Evolutionary conservation across 108 stramenopile species (phyloP).

Genomic region (Discostella stelligeroides): DNA sequence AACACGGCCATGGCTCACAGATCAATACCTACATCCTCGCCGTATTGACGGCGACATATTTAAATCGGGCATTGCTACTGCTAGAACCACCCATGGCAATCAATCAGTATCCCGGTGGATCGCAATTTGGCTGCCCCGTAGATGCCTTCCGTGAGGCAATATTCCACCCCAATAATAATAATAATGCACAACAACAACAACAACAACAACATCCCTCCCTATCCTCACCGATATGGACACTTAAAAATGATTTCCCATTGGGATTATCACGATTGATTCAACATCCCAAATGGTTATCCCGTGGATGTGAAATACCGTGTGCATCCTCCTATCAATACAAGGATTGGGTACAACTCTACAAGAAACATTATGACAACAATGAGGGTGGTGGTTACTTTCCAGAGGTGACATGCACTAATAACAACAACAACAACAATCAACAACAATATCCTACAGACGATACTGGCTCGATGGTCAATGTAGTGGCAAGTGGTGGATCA

Average conservation of each 20-base stretch:
- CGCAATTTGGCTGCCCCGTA: constrained; percentile 44
- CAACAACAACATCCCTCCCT: no score
- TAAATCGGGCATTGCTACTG: constrained; percentile 30
- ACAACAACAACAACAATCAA: no score
- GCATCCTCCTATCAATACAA: constrained; percentile 14
- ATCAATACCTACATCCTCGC: constrained; percentile 42
- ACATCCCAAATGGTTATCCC: constrained; percentile 34
- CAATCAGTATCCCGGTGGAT: constrained; percentile 20
- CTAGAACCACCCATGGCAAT: constrained; percentile 19
- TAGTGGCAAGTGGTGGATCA: constrained; percentile 8
- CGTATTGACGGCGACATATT: constrained; percentile 20
- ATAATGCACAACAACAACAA: no score
- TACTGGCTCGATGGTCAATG: constrained; percentile 22
- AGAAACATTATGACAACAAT: neutral
- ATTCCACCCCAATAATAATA: neutral
- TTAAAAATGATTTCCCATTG: constrained; percentile 13
- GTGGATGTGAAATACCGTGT: constrained; percentile 40
- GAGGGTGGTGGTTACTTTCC: neutral
- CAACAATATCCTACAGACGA: no score
- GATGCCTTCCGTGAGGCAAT: constrained; percentile 16
- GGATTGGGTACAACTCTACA: no score
- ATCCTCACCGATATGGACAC: neutral
- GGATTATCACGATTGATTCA: constrained; percentile 40
- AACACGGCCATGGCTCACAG: constrained; percentile 43
- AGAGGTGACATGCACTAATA: constrained; percentile 8